Evolutionary conservation across 129 eudicot genomes (phyloP).

Genomic region (Ambrosia artemisiifolia): DNA sequence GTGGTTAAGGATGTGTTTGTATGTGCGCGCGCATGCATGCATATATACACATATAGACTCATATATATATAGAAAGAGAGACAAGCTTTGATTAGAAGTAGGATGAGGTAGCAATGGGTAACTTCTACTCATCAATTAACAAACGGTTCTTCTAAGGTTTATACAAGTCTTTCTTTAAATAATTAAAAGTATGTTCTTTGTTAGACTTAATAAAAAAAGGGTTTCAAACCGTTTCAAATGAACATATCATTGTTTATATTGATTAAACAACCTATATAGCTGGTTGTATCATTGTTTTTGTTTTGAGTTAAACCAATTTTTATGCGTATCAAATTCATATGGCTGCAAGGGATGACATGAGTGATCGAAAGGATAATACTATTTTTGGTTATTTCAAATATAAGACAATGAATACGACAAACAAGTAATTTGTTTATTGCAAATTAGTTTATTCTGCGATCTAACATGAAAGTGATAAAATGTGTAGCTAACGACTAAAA

Average conservation of each 20-base stretch:
- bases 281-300: not conserved
- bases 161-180: constrained; percentile 3
- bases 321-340: not conserved
- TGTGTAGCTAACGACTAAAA: too few species aligned
- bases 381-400: not conserved
- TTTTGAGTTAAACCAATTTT: not conserved
- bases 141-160: constrained; percentile 30
- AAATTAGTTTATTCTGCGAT: too few species aligned
- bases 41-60: not conserved
- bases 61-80: not conserved
- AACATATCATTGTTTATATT: too few species aligned
- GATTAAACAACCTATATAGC: too few species aligned
- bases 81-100: constrained; percentile 29
- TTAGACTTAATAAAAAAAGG: not conserved
- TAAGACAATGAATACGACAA: not conserved
- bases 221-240: not conserved
- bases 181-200: not conserved
- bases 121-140: constrained; percentile 30
- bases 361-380: not conserved
- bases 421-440: not conserved
- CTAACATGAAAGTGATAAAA: too few species aligned
- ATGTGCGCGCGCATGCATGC: too few species aligned
- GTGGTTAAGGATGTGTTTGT: not conserved
- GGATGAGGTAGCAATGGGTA: constrained; percentile 5
- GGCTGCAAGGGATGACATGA: not conserved